Evolutionary conservation across 176 grass and related monocot species (phyloP).

Genomic region (Ensete glaucum): DNA sequence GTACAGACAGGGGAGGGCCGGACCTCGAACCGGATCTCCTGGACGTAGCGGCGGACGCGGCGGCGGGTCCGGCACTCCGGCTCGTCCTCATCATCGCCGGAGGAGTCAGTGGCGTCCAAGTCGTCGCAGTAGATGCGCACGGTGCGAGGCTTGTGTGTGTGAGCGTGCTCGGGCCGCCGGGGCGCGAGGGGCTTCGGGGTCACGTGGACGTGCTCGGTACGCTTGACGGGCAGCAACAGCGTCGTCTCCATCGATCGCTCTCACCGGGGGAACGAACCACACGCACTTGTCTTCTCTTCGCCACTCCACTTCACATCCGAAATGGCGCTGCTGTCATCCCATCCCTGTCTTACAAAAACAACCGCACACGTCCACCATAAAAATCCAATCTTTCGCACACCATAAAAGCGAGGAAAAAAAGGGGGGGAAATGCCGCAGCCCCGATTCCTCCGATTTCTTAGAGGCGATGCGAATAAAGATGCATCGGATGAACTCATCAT

Average conservation of each 20-base stretch:
- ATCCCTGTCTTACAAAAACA: neutral
- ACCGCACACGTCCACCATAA: neutral
- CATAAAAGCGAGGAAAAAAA: neutral
- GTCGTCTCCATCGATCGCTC: slow-evolving; percentile 12
- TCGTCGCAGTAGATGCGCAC: slow-evolving; percentile 63
- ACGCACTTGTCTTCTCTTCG: neutral
- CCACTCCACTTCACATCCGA: neutral
- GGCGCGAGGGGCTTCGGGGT: slow-evolving; percentile 20
- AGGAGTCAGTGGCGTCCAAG: slow-evolving; percentile 78
- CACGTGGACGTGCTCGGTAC: slow-evolving; percentile 64
- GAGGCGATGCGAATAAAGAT: neutral
- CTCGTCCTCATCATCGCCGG: slow-evolving; percentile 28
- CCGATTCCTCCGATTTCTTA: neutral
- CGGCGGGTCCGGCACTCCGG: slow-evolving; percentile 15
- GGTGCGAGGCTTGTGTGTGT: neutral
- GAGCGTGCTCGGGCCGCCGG: neutral
- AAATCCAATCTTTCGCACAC: neutral
- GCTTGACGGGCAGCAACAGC: slow-evolving; percentile 22
- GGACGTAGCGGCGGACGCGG: slow-evolving; percentile 67
- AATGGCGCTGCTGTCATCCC: neutral
- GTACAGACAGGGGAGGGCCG: neutral
- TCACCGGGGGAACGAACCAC: neutral
- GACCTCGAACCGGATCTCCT: slow-evolving; percentile 52
- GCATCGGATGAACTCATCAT: neutral
- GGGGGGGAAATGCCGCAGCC: neutral